These are phyloP conservation scores for Cyphellophora attinorum DNA, from an alignment of 2,329 filamentous ascomycete genomes.

Conservation along the genomic window DNA sequence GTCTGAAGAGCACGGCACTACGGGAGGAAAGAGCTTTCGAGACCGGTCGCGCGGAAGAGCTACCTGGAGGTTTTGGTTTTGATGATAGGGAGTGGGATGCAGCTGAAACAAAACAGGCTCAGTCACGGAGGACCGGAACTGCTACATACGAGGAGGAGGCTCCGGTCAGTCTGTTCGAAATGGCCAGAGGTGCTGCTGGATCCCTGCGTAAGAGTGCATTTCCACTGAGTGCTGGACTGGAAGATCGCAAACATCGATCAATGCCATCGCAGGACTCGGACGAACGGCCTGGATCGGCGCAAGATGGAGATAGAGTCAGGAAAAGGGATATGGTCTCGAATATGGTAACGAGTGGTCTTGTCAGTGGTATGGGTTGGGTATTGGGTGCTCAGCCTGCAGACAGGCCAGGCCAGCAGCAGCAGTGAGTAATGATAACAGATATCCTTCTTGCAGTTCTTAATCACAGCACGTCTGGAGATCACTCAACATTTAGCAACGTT, in stretches of 20 bases:
- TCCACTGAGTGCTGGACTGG: slow-evolving; percentile 1
- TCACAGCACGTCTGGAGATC: too few species aligned
- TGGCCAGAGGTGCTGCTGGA: slow-evolving; percentile 39
- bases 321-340: slow-evolving; percentile 51
- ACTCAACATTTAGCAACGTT: too few species aligned
- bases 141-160: slow-evolving; percentile 29
- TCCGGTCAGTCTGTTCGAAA: slow-evolving; percentile 43
- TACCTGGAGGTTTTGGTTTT: slow-evolving; percentile 35
- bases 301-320: slow-evolving; percentile 25
- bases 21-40: slow-evolving; percentile 51
- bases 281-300: neutral
- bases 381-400: slow-evolving; percentile 40
- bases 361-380: slow-evolving; percentile 56
- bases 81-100: slow-evolving; percentile 34
- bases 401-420: slow-evolving; percentile 4
- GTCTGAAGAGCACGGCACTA: slow-evolving; percentile 43
- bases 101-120: slow-evolving; percentile 32
- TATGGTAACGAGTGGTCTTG: slow-evolving; percentile 53
- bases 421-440: too few species aligned
- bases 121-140: slow-evolving; percentile 24
- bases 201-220: slow-evolving; percentile 34
- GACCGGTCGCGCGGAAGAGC: slow-evolving; percentile 37
- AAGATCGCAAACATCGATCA: too few species aligned
- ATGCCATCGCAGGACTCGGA: too few species aligned
- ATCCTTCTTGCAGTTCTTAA: too few species aligned